Evolutionary conservation across 352 stramenopile genomes (phyloP).

Genomic region (Thraustochytrium striatum): DNA sequence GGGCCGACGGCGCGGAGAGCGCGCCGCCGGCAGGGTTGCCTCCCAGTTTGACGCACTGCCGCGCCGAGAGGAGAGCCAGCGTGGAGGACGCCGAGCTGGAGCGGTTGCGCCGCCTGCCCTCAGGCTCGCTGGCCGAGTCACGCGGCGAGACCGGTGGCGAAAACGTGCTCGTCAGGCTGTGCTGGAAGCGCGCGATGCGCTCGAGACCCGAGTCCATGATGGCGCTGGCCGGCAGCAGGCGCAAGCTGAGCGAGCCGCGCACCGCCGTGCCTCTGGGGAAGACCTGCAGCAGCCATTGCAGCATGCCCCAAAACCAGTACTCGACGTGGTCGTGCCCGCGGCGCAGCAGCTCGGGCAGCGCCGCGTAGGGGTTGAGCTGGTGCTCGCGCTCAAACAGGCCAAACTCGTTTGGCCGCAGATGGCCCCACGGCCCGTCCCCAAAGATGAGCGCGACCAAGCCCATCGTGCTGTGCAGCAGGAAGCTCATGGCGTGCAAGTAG

Average conservation of each 20-base stretch:
- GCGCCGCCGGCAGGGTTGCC: too few species aligned
- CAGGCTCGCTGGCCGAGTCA: too few species aligned
- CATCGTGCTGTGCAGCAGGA: slow-evolving; percentile 27
- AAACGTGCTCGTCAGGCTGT: background rate
- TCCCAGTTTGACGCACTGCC: too few species aligned
- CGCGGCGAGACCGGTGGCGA: background rate
- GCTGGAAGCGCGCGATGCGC: background rate
- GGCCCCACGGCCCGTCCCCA: slow-evolving; percentile 24
- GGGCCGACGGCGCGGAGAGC: too few species aligned
- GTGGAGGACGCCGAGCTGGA: too few species aligned
- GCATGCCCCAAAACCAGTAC: slow-evolving; percentile 10
- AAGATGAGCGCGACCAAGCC: slow-evolving; percentile 37
- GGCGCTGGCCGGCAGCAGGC: background rate
- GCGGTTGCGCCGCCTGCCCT: too few species aligned
- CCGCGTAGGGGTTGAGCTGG: slow-evolving; percentile 41
- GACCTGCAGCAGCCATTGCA: slow-evolving; percentile 23
- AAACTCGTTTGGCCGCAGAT: slow-evolving; percentile 41
- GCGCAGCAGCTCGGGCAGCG: background rate
- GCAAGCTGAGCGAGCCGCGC: background rate
- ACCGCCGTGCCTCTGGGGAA: background rate
- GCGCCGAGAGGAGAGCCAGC: too few species aligned
- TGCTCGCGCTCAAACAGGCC: slow-evolving; percentile 14
- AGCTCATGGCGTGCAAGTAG: slow-evolving; percentile 27
- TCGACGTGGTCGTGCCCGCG: background rate
- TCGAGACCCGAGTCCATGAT: background rate